Evolutionary conservation across 1,284 basidiomycete species (phyloP).

Genomic region (Tilletia horrida): DNA sequence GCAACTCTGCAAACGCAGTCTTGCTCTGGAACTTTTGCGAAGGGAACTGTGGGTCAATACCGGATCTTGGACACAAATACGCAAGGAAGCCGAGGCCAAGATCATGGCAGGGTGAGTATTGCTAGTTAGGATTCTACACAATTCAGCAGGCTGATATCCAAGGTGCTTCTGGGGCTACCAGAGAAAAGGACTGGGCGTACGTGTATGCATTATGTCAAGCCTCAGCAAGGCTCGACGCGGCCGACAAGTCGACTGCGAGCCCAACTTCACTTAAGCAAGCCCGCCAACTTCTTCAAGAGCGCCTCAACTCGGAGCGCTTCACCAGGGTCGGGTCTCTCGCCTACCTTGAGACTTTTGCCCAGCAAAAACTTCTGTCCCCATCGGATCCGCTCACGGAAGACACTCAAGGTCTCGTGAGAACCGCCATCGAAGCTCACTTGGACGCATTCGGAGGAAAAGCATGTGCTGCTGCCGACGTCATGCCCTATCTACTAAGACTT

Average conservation of each 20-base stretch:
- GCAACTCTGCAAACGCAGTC: slow-evolving; percentile 66
- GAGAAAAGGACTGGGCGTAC: slow-evolving; percentile 16
- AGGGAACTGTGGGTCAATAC: slow-evolving; percentile 36
- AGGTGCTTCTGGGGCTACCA: not conserved
- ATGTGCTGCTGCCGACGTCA: slow-evolving; percentile 79
- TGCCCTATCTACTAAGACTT: slow-evolving; percentile 63
- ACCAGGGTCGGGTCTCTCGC: not conserved
- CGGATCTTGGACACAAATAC: slow-evolving; percentile 59
- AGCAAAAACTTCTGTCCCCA: slow-evolving; percentile 55
- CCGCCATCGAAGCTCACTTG: slow-evolving; percentile 63
- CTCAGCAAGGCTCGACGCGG: slow-evolving; percentile 62
- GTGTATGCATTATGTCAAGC: slow-evolving; percentile 29
- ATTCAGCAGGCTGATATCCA: not conserved
- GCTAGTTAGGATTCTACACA: slow-evolving; percentile 23
- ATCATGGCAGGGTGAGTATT: slow-evolving; percentile 47
- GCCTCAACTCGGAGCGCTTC: not conserved
- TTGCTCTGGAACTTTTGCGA: slow-evolving; percentile 64
- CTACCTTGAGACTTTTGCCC: slow-evolving; percentile 57
- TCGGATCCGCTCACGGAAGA: slow-evolving; percentile 56
- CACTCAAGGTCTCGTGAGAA: not conserved
- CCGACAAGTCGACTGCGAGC: slow-evolving; percentile 17
- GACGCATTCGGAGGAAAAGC: slow-evolving; percentile 71
- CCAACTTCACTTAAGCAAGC: not conserved
- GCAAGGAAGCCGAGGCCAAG: slow-evolving; percentile 64
- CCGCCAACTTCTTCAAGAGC: slow-evolving; percentile 3